Evolutionary conservation across 257 asterid genomes (phyloP).

Genomic region (Solanum sejunctum): DNA sequence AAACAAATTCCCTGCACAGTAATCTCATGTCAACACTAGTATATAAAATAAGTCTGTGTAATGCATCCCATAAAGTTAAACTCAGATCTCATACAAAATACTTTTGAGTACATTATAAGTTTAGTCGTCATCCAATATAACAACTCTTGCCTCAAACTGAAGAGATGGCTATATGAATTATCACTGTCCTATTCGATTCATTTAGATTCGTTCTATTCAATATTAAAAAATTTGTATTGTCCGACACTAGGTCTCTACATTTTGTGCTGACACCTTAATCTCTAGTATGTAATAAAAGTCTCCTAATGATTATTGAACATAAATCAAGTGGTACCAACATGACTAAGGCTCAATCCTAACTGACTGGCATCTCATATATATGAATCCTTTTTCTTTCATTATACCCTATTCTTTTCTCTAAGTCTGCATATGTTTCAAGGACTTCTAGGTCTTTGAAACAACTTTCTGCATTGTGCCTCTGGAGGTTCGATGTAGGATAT

Average conservation of each 20-base stretch:
- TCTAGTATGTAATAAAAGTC: neutral
- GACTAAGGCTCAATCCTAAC: neutral
- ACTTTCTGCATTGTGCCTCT: neutral
- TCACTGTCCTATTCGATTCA: neutral
- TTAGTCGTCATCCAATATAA: neutral
- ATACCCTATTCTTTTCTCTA: neutral
- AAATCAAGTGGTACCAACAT: neutral
- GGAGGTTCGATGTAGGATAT: neutral
- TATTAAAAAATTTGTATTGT: no score
- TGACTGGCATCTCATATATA: neutral
- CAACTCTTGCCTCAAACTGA: neutral
- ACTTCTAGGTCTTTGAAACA: neutral
- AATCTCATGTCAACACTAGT: no score
- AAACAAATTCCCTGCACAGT: no score
- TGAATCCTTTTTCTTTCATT: neutral
- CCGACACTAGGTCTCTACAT: neutral
- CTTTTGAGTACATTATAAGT: neutral
- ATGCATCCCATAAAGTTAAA: no score
- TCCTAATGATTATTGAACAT: neutral
- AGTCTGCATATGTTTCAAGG: neutral
- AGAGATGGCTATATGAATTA: neutral
- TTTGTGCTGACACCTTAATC: no score
- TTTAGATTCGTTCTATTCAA: neutral
- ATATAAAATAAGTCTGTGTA: no score
- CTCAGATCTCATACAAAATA: neutral